Evolutionary conservation across 2,329 filamentous ascomycete species (phyloP), one percentile per base, ranked within the genome.

Genomic region (Aschersonia sp.): DNA sequence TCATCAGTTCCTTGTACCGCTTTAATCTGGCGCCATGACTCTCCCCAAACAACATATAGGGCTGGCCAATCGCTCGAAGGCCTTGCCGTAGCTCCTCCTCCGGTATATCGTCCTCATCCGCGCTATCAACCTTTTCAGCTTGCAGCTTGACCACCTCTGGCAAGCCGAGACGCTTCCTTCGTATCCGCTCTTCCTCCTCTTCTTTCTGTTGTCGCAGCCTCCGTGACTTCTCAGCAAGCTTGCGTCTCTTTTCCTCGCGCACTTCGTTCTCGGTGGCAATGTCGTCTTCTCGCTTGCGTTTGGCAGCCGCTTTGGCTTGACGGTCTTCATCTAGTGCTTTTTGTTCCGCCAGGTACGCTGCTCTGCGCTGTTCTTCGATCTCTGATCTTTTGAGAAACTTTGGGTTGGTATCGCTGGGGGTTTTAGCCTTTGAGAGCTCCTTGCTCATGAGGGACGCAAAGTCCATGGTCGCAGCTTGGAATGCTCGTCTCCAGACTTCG

Each of bases 361-460:
- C 83, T 59, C 85, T 73, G 47, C 92, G 83, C 58, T 85, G 80
- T 47, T 85, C 84, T 72, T 98, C 92, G 55, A 88, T 63, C 55
- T 98, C 91, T 54, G 84, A 82, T 54, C 89, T 87, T 57, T 87
- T 89, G 53, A 87, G 68, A 64, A 88, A 97, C 65, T 94, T 95
- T 58, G 84, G 82, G 40, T 65, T 58, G 12, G 68, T 53, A 47
- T 67, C 55, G 42, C 67, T 55, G 42, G 66, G 55, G 48, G 75
- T 67, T 64, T 87, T 87, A 55, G 82, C 74, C 65, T 92, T 94
- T 58, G 85, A 80, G 59, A 98, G 92, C 66, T 95, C 89, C 61
- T 88, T 85, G 59, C 85, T 81, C 87, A 98, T 94, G 45, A 98
- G 72, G 38, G 88, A 79, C 51, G 89, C 89, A 71, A 98, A 98